A percentile compares a stretch with the other conserved stretches of the same genome.
These are phyloP conservation scores for Prunus mume DNA, from an alignment of 306 rosid species.

Conservation along the genomic window DNA sequence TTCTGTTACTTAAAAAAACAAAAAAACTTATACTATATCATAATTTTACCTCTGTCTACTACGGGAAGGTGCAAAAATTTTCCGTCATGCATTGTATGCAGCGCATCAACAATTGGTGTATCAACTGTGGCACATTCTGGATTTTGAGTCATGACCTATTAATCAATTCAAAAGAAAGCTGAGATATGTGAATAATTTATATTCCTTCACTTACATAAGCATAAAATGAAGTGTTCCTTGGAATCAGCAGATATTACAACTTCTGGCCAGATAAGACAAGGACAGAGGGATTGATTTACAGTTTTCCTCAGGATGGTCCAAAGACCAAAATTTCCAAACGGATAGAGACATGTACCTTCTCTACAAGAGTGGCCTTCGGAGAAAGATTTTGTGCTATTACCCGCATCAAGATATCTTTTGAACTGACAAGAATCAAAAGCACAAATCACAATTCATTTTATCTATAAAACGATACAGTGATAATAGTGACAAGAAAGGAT, in stretches of 20 bases:
- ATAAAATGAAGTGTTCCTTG: background rate
- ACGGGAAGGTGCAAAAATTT: slow-evolving; percentile 92
- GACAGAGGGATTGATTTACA: background rate
- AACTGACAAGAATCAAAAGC: slow-evolving; percentile 43
- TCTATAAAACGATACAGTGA: background rate
- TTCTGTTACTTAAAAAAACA: background rate
- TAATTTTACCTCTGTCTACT: slow-evolving; percentile 65
- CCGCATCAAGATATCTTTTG: slow-evolving; percentile 94
- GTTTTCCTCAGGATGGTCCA: background rate
- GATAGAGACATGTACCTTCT: slow-evolving; percentile 58
- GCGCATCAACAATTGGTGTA: slow-evolving; percentile 92
- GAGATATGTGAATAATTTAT: background rate
- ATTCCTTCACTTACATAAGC: background rate
- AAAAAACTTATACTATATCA: background rate
- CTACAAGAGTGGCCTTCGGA: slow-evolving; percentile 74
- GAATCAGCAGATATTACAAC: background rate
- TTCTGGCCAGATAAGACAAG: background rate
- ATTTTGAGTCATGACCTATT: slow-evolving; percentile 89
- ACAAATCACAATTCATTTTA: slow-evolving; percentile 14
- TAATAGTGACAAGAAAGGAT: background rate
- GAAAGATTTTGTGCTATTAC: slow-evolving; percentile 73
- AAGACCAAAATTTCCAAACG: slow-evolving; percentile 7
- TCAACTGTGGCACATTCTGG: slow-evolving; percentile 86
- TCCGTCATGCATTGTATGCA: slow-evolving; percentile 91
- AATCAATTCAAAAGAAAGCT: slow-evolving; percentile 21